phyloP scores from a whole-genome alignment of 139 green algal species.

The Chlamydomonas applanata region DNA sequence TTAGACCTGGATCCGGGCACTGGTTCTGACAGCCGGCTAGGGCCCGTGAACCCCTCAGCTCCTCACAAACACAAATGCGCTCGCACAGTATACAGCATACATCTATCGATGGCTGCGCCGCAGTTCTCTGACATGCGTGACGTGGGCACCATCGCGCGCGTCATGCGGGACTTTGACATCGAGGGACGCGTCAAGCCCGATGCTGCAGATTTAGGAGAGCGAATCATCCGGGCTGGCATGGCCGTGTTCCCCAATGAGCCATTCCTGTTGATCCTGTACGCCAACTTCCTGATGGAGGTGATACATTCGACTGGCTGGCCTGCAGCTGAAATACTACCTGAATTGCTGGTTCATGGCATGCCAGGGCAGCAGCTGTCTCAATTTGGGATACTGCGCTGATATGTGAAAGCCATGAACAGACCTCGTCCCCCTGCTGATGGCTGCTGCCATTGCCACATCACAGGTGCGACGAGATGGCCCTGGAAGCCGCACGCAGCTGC shows the following conservation, averaged over 20 bases:
- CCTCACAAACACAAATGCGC: neutral
- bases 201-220: slow-evolving; percentile 15
- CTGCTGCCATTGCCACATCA: too few species aligned
- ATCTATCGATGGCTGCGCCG: too few species aligned
- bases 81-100: too few species aligned
- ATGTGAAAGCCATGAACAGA: too few species aligned
- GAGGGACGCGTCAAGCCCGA: slow-evolving; percentile 17
- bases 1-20: neutral
- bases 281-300: slow-evolving; percentile 39
- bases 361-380: too few species aligned
- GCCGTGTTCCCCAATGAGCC: slow-evolving; percentile 19
- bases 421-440: too few species aligned
- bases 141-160: slow-evolving; percentile 4
- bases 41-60: neutral
- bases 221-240: slow-evolving; percentile 34
- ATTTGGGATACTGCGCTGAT: too few species aligned
- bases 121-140: too few species aligned
- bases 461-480: slow-evolving; percentile 33
- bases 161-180: slow-evolving; percentile 20
- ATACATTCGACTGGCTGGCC: too few species aligned
- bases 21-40: neutral
- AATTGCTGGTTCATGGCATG: too few species aligned
- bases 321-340: too few species aligned
- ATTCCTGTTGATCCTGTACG: slow-evolving; percentile 26
- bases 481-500: slow-evolving; percentile 37